Conservation (phyloP, 805 yeast genomes). For the Candida odintsovae region DNA sequence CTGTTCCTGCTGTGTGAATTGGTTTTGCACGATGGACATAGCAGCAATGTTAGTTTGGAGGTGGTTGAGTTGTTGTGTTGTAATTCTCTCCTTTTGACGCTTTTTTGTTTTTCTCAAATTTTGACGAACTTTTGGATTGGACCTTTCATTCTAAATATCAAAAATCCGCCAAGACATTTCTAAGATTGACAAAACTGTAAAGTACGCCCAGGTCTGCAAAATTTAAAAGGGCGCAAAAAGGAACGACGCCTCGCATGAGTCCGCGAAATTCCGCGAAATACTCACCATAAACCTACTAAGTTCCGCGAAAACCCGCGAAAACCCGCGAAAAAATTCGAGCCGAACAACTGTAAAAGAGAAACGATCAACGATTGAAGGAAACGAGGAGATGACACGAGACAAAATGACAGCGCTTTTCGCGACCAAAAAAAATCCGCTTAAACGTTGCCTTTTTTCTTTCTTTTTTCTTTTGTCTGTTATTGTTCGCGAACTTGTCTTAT, state of each 20-base stretch:
- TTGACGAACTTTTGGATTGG: background rate
- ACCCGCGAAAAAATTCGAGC: background rate
- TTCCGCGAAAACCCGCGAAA: too few relatives aligned
- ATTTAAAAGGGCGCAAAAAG: too few relatives aligned
- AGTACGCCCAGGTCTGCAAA: background rate
- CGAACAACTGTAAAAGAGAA: background rate
- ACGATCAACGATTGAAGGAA: background rate
- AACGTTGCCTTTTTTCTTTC: background rate
- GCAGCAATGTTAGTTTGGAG: background rate
- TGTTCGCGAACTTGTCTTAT: background rate
- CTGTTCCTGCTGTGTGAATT: constrained; percentile 27
- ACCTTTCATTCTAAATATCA: background rate
- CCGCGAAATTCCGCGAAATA: too few relatives aligned
- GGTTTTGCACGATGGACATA: constrained; percentile 15
- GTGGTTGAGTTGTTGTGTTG: background rate
- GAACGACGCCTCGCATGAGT: too few relatives aligned
- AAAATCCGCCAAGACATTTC: background rate
- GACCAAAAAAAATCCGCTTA: background rate
- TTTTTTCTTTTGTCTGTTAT: too few relatives aligned
- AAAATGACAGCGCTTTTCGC: background rate
- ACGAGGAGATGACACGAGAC: background rate
- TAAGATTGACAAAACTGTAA: background rate
- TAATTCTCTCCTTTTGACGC: background rate
- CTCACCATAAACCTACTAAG: too few relatives aligned
- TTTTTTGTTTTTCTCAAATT: background rate